Conservation (phyloP, 2,329 filamentous ascomycete genomes). For the Aspergillus ibericus region DNA sequence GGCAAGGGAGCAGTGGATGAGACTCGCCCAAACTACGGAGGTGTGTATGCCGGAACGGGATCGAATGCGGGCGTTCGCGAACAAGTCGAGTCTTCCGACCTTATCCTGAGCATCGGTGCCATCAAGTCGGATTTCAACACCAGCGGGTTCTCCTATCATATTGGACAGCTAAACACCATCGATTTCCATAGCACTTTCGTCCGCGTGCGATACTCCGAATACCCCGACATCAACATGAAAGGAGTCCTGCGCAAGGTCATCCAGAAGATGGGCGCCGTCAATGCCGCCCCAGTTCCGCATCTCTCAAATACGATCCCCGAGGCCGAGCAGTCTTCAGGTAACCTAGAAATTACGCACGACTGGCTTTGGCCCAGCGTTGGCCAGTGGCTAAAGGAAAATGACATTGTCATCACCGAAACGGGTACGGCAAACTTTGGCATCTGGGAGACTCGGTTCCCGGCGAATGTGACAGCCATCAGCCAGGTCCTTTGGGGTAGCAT, state of each 20-base stretch:
- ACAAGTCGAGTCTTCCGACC: constrained; percentile 42
- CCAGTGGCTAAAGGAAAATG: constrained; percentile 68
- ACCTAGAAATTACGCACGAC: constrained; percentile 50
- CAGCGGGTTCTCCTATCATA: constrained; percentile 78
- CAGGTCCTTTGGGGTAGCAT: constrained; percentile 74
- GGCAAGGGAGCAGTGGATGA: constrained; percentile 84
- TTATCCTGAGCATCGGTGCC: constrained; percentile 45
- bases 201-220: constrained; percentile 75
- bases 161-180: constrained; percentile 76
- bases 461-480: constrained; percentile 73
- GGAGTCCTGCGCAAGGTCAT: constrained; percentile 74
- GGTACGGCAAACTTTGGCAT: constrained; percentile 87
- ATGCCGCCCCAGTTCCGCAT: constrained; percentile 52
- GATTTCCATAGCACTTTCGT: constrained; percentile 78
- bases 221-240: constrained; percentile 76
- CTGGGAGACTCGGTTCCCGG: constrained; percentile 78
- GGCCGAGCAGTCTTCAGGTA: constrained; percentile 30
- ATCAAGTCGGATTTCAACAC: constrained; percentile 50
- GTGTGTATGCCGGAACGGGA: constrained; percentile 80
- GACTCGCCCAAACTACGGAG: constrained; percentile 71
- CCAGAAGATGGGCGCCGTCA: constrained; percentile 57
- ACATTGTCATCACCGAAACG: constrained; percentile 83
- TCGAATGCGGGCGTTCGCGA: constrained; percentile 56
- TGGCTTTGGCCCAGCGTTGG: constrained; percentile 74
- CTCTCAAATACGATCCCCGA: constrained; percentile 56